phyloP scores from a whole-genome alignment of 2,329 filamentous ascomycete species.

The Purpureocillium lavendulum region DNA sequence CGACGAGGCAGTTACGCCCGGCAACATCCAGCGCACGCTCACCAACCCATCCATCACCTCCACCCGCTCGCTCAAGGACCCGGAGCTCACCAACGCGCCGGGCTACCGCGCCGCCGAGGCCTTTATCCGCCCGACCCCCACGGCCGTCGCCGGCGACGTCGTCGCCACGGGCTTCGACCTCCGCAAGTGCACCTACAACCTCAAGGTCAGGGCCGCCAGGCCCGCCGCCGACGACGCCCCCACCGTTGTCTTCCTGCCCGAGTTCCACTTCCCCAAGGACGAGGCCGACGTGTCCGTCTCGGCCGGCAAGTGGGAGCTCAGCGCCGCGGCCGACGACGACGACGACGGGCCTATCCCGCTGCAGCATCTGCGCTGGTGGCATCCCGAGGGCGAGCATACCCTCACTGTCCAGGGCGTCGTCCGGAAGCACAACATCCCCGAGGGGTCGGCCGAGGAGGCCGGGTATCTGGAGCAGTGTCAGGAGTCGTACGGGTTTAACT shows the following conservation, averaged over 20 bases:
- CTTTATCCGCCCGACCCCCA: slow-evolving; percentile 78
- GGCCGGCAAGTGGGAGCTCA: slow-evolving; percentile 85
- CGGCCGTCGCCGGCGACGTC: slow-evolving; percentile 65
- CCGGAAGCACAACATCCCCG: slow-evolving; percentile 48
- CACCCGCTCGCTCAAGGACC: slow-evolving; percentile 38
- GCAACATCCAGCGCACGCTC: slow-evolving; percentile 67
- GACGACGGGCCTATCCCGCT: slow-evolving; percentile 60
- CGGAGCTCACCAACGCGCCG: slow-evolving; percentile 52
- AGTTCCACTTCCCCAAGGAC: slow-evolving; percentile 82
- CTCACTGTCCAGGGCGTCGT: slow-evolving; percentile 69
- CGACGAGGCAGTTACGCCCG: slow-evolving; percentile 57
- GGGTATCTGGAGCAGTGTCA: slow-evolving; percentile 69
- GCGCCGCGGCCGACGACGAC: slow-evolving; percentile 62
- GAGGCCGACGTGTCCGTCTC: slow-evolving; percentile 65
- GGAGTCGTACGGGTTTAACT: slow-evolving; percentile 31
- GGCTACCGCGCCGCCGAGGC: slow-evolving; percentile 90
- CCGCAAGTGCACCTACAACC: slow-evolving; percentile 64
- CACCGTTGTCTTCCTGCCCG: slow-evolving; percentile 79
- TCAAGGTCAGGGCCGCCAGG: slow-evolving; percentile 57
- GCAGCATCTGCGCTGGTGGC: slow-evolving; percentile 88
- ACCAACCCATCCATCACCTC: slow-evolving; percentile 60
- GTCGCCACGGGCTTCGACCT: slow-evolving; percentile 74
- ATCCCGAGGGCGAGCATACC: slow-evolving; percentile 74
- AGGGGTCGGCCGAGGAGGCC: slow-evolving; percentile 59
- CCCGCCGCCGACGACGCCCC: slow-evolving; percentile 55